phyloP scores from a whole-genome alignment of 306 rosid genomes.

The Acacia crassicarpa region DNA sequence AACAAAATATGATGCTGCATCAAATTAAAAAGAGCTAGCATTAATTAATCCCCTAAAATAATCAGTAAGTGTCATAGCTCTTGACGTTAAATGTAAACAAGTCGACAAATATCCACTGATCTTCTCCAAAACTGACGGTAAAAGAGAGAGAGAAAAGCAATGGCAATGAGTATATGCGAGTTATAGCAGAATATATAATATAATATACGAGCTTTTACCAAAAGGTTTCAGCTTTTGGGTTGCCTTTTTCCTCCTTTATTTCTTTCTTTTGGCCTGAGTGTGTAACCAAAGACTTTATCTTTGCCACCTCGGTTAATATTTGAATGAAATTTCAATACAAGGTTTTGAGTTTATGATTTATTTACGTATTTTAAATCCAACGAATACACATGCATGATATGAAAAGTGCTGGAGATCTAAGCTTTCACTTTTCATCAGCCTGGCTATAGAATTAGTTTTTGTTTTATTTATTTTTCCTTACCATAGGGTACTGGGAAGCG shows the following conservation, averaged over 20 bases:
- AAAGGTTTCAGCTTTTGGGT: neutral
- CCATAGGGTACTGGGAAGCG: constrained; percentile 82
- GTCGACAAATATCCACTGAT: neutral
- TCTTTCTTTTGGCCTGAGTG: too few species aligned
- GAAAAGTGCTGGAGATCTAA: neutral
- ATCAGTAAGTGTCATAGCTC: neutral
- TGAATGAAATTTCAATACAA: too few species aligned
- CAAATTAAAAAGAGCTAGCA: constrained; percentile 19
- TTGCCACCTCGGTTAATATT: too few species aligned
- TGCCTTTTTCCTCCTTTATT: too few species aligned
- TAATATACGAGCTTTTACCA: neutral
- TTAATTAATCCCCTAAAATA: neutral
- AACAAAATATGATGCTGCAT: constrained; percentile 66
- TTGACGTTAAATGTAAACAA: neutral
- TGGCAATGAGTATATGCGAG: neutral
- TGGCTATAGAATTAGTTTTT: neutral
- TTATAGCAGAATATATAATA: neutral
- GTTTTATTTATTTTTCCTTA: constrained; percentile 23
- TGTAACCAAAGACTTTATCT: too few species aligned
- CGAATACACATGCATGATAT: neutral
- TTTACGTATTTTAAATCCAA: neutral
- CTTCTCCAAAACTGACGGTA: neutral
- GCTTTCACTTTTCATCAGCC: neutral
- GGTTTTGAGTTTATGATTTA: too few species aligned
- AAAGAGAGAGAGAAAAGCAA: neutral